Percentiles rank a stretch among this genome's conserved stretches.
Conservation (phyloP, 2,329 filamentous ascomycete species). For the Exserohilum rostratum region DNA sequence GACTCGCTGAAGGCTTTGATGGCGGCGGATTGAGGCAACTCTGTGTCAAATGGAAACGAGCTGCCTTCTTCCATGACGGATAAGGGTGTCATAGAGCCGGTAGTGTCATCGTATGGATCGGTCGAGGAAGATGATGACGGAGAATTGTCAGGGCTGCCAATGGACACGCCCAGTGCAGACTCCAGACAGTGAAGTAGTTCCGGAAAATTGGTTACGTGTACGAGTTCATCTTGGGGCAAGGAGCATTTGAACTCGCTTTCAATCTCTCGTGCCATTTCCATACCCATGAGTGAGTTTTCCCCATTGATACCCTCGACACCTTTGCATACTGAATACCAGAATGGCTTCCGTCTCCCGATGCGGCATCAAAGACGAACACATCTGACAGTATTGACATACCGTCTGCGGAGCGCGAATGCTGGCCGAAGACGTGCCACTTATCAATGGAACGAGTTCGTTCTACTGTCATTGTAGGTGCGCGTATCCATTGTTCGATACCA, state of each 20-base stretch:
- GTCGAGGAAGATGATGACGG: background rate
- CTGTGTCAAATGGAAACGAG: background rate
- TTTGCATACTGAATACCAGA: constrained; percentile 36
- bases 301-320: constrained; percentile 28
- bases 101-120: background rate
- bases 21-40: background rate
- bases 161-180: background rate
- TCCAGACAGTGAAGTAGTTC: constrained; percentile 6
- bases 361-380: constrained; percentile 44
- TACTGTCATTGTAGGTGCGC: constrained; percentile 19
- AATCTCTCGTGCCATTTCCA: constrained; percentile 44
- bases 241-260: constrained; percentile 15
- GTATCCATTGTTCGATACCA: constrained; percentile 29
- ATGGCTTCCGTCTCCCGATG: constrained; percentile 35
- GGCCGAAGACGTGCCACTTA: constrained; percentile 37
- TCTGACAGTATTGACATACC: constrained; percentile 33
- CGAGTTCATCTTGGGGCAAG: constrained; percentile 8
- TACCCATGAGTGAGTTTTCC: constrained; percentile 45
- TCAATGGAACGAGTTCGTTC: constrained; percentile 7
- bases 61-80: background rate
- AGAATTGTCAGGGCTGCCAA: background rate
- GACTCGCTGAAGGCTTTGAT: background rate
- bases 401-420: constrained; percentile 27
- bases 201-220: constrained; percentile 8
- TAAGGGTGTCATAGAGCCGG: background rate